Conservation (phyloP, 768 basidiomycete genomes). For the Boletus pseudo-olivaceus region DNA sequence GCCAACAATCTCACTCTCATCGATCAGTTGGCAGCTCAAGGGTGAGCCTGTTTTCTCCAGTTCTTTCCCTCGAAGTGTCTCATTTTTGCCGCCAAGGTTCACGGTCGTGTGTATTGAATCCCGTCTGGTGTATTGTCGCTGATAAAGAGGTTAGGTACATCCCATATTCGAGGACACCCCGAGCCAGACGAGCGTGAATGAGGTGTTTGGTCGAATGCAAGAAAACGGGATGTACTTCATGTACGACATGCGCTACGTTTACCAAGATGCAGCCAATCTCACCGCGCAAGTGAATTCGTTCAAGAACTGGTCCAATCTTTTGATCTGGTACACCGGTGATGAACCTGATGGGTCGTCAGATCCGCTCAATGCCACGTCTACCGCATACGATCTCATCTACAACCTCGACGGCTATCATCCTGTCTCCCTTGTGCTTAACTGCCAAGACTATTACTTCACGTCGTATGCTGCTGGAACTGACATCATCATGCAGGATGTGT, state of each 20-base stretch:
- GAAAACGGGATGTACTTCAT: constrained; percentile 63
- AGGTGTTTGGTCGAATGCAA: constrained; percentile 66
- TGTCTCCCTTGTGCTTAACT: constrained; percentile 60
- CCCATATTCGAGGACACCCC: constrained; percentile 63
- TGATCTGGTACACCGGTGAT: constrained; percentile 70
- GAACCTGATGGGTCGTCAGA: constrained; percentile 70
- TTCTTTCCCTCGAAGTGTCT: background rate
- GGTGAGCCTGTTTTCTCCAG: constrained; percentile 12
- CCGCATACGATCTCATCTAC: constrained; percentile 55
- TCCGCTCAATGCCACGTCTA: constrained; percentile 51
- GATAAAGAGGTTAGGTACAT: constrained; percentile 47
- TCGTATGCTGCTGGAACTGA: constrained; percentile 62
- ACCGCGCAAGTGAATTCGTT: constrained; percentile 63
- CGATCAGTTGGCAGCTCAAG: constrained; percentile 32
- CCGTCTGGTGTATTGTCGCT: background rate
- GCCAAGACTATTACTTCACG: constrained; percentile 61
- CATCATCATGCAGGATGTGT: constrained; percentile 63
- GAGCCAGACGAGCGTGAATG: constrained; percentile 40
- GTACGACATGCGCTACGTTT: constrained; percentile 78
- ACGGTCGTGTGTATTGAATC: constrained; percentile 28
- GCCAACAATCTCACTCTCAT: constrained; percentile 19
- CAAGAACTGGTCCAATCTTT: constrained; percentile 63
- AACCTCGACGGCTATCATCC: constrained; percentile 66
- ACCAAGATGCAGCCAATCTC: constrained; percentile 58
- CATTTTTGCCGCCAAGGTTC: constrained; percentile 4